Percentiles rank a stretch among this genome's conserved stretches.
These are phyloP conservation scores for Penicillium verrucosum DNA, from an alignment of 2,329 filamentous ascomycete genomes.

Conservation along the genomic window DNA sequence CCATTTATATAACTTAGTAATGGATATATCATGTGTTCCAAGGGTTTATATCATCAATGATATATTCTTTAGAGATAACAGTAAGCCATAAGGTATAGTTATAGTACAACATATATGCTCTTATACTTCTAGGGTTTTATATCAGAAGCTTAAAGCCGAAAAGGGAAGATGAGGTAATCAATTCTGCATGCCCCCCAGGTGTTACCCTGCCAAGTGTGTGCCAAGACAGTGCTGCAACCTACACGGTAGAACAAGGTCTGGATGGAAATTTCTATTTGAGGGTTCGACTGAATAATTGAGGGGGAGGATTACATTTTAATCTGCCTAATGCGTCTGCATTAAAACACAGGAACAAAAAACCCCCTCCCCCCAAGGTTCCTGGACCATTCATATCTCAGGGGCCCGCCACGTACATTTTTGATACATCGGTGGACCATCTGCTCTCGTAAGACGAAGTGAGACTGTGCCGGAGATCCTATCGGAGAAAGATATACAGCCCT, in stretches of 20 bases:
- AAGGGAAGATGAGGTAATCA: background rate
- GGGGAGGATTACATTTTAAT: background rate
- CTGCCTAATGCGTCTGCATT: background rate
- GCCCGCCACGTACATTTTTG: background rate
- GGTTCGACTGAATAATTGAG: background rate
- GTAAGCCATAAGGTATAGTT: no score
- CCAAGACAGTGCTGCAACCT: background rate
- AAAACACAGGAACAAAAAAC: background rate
- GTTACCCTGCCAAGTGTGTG: no score
- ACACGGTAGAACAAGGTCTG: background rate
- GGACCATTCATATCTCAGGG: background rate
- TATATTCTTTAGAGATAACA: no score
- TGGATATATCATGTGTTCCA: background rate
- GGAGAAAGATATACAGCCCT: constrained; percentile 1
- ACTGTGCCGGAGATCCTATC: background rate
- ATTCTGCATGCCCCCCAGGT: no score
- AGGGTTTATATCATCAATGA: no score
- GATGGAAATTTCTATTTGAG: background rate
- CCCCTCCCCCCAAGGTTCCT: background rate
- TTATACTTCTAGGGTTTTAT: background rate
- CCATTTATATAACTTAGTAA: background rate
- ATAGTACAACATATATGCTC: background rate
- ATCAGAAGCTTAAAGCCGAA: background rate
- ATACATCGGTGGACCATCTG: constrained; percentile 1
- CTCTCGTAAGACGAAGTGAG: constrained; percentile 21